Conservation (phyloP, 768 basidiomycete genomes). For the Suillus cothurnatus region DNA sequence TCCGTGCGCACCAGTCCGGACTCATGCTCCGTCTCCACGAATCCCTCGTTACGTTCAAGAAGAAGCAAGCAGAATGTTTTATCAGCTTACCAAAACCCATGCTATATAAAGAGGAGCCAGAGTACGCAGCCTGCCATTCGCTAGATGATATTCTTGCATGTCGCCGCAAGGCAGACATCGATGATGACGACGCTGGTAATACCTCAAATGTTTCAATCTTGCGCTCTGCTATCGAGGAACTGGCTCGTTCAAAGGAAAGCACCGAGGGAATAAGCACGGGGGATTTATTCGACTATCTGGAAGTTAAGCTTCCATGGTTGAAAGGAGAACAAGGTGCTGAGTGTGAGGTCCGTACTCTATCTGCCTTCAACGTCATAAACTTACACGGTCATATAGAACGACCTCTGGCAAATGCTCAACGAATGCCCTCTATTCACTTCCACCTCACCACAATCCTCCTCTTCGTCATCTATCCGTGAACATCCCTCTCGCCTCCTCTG, state of each 20-base stretch:
- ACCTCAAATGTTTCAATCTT: constrained; percentile 58
- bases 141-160: constrained; percentile 42
- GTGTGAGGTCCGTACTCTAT: constrained; percentile 50
- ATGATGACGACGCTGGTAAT: constrained; percentile 21
- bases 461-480: constrained; percentile 13
- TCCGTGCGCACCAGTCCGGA: constrained; percentile 59
- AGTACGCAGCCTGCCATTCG: constrained; percentile 47
- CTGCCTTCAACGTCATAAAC: constrained; percentile 2
- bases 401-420: constrained; percentile 64
- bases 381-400: constrained; percentile 34
- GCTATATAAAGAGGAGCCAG: constrained; percentile 48
- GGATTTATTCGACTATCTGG: constrained; percentile 60
- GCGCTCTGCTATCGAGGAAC: constrained; percentile 62
- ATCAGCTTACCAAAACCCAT: constrained; percentile 58
- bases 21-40: constrained; percentile 56
- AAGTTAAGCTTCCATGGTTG: constrained; percentile 61
- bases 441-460: constrained; percentile 18
- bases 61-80: constrained; percentile 55
- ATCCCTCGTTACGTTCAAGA: constrained; percentile 58
- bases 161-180: constrained; percentile 6
- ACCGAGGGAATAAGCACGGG: constrained; percentile 50
- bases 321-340: constrained; percentile 48
- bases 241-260: constrained; percentile 38
- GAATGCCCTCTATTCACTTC: constrained; percentile 53
- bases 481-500: constrained; percentile 36